These are phyloP conservation scores for Leccinum uliginosum DNA, from an alignment of 768 basidiomycete genomes.

Conservation along the genomic window DNA sequence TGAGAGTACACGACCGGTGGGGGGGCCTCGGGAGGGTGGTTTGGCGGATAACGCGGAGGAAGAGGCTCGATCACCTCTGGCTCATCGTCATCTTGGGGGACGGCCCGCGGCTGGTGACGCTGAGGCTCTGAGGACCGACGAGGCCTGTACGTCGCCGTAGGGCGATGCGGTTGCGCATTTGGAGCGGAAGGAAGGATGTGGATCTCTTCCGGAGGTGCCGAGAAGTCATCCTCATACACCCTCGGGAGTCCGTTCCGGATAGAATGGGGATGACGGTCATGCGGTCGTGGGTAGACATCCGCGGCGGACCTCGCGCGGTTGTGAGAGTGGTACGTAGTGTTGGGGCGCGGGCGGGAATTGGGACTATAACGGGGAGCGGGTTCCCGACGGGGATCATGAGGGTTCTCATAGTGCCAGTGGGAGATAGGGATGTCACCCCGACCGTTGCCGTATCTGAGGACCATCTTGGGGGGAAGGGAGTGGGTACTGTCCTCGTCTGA, in stretches of 20 bases:
- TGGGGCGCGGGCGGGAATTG: conserved; percentile 22
- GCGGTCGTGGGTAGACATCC: conserved; percentile 28
- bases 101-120: conserved; percentile 20
- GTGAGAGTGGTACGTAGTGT: conserved; percentile 31
- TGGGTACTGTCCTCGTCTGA: conserved; percentile 41
- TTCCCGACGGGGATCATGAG: conserved; percentile 12
- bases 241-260: conserved; percentile 19
- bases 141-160: conserved; percentile 27
- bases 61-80: conserved; percentile 34
- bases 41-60: conserved; percentile 27
- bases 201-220: conserved; percentile 54
- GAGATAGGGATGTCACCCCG: conserved; percentile 61
- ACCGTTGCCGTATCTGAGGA: conserved; percentile 64
- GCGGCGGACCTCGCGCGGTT: conserved; percentile 38
- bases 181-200: conserved; percentile 52
- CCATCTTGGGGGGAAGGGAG: conserved; percentile 65
- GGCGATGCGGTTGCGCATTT: conserved; percentile 32
- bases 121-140: conserved; percentile 28
- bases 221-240: conserved; percentile 19
- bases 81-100: conserved; percentile 16
- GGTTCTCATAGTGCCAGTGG: conserved; percentile 32
- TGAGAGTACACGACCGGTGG: conserved; percentile 35
- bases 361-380: conserved; percentile 20
- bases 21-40: conserved; percentile 15
- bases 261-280: conserved; percentile 17